phyloP scores from a whole-genome alignment of 257 asterid genomes.

The Rauvolfia tetraphylla region DNA sequence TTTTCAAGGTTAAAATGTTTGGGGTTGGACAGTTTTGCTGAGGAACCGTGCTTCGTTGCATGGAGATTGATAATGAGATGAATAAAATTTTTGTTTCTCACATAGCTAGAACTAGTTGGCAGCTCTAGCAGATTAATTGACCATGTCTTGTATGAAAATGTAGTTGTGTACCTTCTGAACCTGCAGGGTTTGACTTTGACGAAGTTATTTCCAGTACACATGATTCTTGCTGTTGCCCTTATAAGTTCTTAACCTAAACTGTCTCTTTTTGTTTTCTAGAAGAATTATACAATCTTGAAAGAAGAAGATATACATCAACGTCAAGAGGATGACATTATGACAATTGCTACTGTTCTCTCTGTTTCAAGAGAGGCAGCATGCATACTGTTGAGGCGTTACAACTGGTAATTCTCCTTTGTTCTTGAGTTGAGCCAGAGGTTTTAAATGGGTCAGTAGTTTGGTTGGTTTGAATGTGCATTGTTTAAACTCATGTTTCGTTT shows the following conservation, averaged over 20 bases:
- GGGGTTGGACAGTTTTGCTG: not conserved
- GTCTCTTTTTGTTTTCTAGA: slow-evolving; percentile 41
- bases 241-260: not conserved
- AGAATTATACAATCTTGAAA: slow-evolving; percentile 63
- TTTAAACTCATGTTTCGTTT: not conserved
- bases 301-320: slow-evolving; percentile 73
- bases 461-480: not conserved
- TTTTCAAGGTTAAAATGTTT: not conserved
- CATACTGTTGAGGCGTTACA: slow-evolving; percentile 66
- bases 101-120: not conserved
- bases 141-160: not conserved
- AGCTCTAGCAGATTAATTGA: not conserved
- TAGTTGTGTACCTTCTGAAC: not conserved
- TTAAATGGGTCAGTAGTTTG: not conserved
- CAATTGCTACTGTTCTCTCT: slow-evolving; percentile 74
- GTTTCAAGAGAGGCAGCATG: slow-evolving; percentile 75
- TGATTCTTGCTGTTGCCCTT: not conserved
- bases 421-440: not conserved
- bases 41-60: not conserved
- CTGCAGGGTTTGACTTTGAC: not conserved
- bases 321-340: slow-evolving; percentile 70
- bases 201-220: not conserved
- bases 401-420: slow-evolving; percentile 47
- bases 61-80: not conserved
- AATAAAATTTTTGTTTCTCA: not conserved